Evolutionary conservation across 305 asterid species (phyloP).

Genomic region (Solanum hybrid): DNA sequence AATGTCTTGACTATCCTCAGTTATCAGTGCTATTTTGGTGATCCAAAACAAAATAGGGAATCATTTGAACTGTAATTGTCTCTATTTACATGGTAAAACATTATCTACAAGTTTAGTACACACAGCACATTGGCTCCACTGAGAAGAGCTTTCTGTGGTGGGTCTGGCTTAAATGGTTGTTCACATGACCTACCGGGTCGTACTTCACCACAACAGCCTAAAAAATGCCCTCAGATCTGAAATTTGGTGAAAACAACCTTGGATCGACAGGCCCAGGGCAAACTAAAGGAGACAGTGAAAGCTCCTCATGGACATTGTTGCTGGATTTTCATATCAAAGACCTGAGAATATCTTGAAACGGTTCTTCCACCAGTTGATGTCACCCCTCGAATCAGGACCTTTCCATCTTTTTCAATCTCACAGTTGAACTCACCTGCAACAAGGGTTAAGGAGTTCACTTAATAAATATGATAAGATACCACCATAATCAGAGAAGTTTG

Average conservation of each 20-base stretch:
- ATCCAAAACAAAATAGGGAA: not conserved
- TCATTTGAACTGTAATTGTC: not conserved
- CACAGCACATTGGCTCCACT: not conserved
- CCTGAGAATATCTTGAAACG: slow-evolving; percentile 40
- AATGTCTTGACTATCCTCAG: not conserved
- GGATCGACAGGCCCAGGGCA: slow-evolving; percentile 85
- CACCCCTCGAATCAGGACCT: slow-evolving; percentile 42
- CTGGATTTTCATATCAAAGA: slow-evolving; percentile 57
- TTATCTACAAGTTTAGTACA: not conserved
- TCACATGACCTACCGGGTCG: not conserved
- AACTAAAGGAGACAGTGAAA: slow-evolving; percentile 53
- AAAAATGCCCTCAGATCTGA: slow-evolving; percentile 65
- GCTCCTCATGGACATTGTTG: slow-evolving; percentile 77
- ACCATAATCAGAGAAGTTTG: not conserved
- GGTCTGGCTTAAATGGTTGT: not conserved
- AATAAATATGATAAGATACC: not conserved
- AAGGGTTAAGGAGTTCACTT: not conserved
- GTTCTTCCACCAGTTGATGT: not conserved
- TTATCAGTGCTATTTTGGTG: not conserved
- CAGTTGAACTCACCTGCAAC: slow-evolving; percentile 66
- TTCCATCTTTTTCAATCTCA: slow-evolving; percentile 49
- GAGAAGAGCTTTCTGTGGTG: not conserved
- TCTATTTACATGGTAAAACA: not conserved
- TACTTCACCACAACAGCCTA: slow-evolving; percentile 55
- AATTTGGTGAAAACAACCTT: slow-evolving; percentile 43